Percentiles rank a stretch among this genome's conserved stretches.
phyloP scores from a whole-genome alignment of 139 green algal species.

The Chlorella ohadii region DNA sequence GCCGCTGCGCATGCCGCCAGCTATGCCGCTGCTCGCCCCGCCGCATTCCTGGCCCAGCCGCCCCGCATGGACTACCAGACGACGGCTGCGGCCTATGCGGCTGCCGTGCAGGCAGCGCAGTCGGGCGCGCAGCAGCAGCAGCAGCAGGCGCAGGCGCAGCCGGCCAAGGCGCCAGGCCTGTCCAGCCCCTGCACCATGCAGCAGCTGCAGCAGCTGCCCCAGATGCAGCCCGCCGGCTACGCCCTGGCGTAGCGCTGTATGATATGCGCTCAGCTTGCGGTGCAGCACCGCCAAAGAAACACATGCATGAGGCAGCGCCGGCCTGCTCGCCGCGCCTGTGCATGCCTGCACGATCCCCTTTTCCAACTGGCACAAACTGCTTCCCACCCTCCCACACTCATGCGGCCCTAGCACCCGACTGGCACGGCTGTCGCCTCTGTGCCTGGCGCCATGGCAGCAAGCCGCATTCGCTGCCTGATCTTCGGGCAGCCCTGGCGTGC shows the following conservation, averaged over 20 bases:
- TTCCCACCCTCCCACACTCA: too few species aligned
- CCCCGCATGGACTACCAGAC: neutral
- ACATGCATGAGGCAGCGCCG: neutral
- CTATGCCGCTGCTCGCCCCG: neutral
- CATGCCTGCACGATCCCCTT: neutral
- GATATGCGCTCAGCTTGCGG: neutral
- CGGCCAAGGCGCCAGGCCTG: neutral
- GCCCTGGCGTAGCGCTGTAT: neutral
- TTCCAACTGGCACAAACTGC: too few species aligned
- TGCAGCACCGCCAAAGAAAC: neutral
- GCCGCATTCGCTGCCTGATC: too few species aligned
- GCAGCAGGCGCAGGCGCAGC: neutral
- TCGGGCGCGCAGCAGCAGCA: neutral
- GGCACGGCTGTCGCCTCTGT: too few species aligned
- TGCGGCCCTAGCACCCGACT: too few species aligned
- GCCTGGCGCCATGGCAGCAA: too few species aligned
- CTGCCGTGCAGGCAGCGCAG: neutral
- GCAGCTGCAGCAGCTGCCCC: constrained; percentile 12
- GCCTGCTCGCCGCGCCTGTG: too few species aligned
- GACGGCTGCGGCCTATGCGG: neutral
- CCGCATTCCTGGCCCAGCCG: too few species aligned
- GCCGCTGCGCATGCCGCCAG: neutral
- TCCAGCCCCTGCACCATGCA: constrained; percentile 7
- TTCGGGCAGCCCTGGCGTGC: too few species aligned
- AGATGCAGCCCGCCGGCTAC: neutral